Base-by-base conservation (phyloP, 2,329 filamentous ascomycete species). In the Arthroderma uncinatum region DNA sequence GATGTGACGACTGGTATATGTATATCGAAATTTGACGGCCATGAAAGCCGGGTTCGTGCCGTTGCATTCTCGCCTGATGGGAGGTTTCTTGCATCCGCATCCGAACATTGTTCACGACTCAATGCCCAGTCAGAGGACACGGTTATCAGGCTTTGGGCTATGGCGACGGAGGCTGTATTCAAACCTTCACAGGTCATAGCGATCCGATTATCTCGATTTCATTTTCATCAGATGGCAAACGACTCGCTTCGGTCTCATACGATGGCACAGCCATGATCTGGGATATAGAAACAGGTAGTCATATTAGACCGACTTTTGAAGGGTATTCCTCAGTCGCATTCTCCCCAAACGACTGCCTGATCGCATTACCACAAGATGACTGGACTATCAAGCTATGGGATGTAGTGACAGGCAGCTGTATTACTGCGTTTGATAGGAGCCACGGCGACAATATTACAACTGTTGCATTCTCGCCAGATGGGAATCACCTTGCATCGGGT, bases 351-450 rank as follows among this genome's bases (percentile, higher is more conserved):
- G 33, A 10, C 25, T 9, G 16, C 8, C 37, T 1, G 37, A 21
- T 53, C 1, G 50, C 28, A 36, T 36, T 87, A 7, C 82, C 82
- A 16, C 94, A 88, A 34, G 90, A 95, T 69, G 92, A 96, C 75
- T 94, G 93, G 76, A 92, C 86, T 0, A 82, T 97, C 63, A 90
- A 92, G 63, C 82, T 96, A 2, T 97, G 91, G 91, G 85, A 93
- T 66, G 82, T 87, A 0, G 78, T 79, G 37, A 84, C 16, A 1
- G 37, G 37, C 37, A 40, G 4, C 36, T 1, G 36, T 4, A 12
- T 37, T 12, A 12, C n/a, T 12, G n/a, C 36, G 6, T 14, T 12
- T 37, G 36, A n/a, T 12, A n/a, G 4, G 36, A 8, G 4, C 9
- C 36, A 37, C n/a, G 14, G 4, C 4, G 14, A 12, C 14, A 37